A percentile compares a stretch with the other conserved stretches of the same genome.
Evolutionary conservation across 495 filamentous ascomycete genomes (phyloP).

Genomic region (Neurospora sublineolata): DNA sequence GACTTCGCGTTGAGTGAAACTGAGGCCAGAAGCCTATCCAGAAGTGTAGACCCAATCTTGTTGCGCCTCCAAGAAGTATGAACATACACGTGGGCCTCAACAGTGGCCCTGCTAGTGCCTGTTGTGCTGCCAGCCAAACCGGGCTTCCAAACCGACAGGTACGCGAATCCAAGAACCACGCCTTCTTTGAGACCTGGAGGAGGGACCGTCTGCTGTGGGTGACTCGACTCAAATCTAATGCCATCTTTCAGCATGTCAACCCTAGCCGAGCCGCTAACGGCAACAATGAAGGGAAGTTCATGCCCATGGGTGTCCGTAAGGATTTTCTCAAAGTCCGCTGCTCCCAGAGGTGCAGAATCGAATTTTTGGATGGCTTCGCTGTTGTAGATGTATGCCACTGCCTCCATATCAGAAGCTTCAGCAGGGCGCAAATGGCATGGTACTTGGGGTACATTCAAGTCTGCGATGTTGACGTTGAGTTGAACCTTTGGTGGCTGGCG

Average conservation of each 20-base stretch:
- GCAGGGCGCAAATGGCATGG: conserved; percentile 27
- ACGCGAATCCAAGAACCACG: conserved; percentile 27
- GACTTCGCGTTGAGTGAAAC: conserved; percentile 16
- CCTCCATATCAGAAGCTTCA: conserved; percentile 16
- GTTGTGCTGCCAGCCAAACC: conserved; percentile 12
- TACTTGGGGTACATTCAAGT: conserved; percentile 11
- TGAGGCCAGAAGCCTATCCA: conserved; percentile 23
- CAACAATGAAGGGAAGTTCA: conserved; percentile 31
- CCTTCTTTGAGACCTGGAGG: neutral
- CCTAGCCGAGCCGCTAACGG: conserved; percentile 17
- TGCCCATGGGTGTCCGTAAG: conserved; percentile 7
- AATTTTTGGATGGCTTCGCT: conserved; percentile 22
- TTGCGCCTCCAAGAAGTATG: conserved; percentile 22
- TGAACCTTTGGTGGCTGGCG: neutral
- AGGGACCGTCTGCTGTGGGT: neutral
- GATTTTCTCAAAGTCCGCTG: conserved; percentile 14
- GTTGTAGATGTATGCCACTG: conserved; percentile 26
- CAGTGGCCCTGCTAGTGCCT: conserved; percentile 15
- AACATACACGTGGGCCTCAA: conserved; percentile 25
- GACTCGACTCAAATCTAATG: neutral
- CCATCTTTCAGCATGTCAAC: neutral
- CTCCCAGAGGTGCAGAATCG: conserved; percentile 17
- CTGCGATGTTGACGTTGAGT: neutral
- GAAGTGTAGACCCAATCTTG: conserved; percentile 23
- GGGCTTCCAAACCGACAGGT: conserved; percentile 15